phyloP scores from a whole-genome alignment of 345 rosid genomes.

The Capsella bursapastoris region DNA sequence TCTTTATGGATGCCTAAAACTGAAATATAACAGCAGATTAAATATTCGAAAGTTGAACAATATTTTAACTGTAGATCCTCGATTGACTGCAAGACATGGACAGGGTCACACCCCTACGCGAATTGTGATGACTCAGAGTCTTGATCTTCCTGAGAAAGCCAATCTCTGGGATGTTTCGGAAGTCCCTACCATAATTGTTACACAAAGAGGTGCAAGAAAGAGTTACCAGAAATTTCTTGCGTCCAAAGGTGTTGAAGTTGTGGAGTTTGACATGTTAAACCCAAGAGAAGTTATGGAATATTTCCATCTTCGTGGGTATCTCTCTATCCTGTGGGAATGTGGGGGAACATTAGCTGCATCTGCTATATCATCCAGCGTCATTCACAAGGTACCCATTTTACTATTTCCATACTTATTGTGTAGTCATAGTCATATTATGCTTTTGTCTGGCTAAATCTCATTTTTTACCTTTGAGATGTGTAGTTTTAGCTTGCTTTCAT shows the following conservation, averaged over 20 bases:
- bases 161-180: conserved; percentile 88
- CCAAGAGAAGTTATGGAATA: conserved; percentile 96
- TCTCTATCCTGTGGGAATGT: conserved; percentile 95
- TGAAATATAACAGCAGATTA: background rate
- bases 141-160: conserved; percentile 89
- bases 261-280: conserved; percentile 92
- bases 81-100: conserved; percentile 89
- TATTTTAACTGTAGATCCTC: conserved; percentile 64
- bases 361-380: conserved; percentile 84
- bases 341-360: conserved; percentile 94
- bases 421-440: conserved; percentile 4
- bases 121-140: conserved; percentile 79
- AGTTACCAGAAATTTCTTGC: conserved; percentile 81
- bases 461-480: background rate
- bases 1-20: background rate
- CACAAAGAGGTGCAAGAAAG: conserved; percentile 94
- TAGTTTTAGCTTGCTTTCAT: too few relatives aligned
- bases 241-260: conserved; percentile 91
- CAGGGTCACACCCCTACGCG: conserved; percentile 86
- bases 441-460: background rate
- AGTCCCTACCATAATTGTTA: conserved; percentile 78
- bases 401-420: background rate
- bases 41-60: background rate
- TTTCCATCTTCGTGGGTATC: conserved; percentile 87
- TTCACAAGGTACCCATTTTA: conserved; percentile 70